Conservation (phyloP, 306 rosid genomes). For the Gastrolobium villosum region DNA sequence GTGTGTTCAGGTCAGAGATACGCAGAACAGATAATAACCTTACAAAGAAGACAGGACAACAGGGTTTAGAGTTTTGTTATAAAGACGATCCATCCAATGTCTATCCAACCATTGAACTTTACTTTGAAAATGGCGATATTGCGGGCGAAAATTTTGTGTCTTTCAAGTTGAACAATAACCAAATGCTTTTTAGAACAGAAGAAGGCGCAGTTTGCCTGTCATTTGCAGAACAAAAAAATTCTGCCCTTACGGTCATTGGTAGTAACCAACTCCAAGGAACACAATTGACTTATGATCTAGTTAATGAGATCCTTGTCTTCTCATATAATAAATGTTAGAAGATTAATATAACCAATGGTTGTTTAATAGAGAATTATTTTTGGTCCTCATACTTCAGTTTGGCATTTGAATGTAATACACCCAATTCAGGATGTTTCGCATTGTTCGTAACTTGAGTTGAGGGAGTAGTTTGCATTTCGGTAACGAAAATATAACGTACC, state of each 20-base stretch:
- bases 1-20: slow-evolving; percentile 46
- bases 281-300: slow-evolving; percentile 32
- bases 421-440: neutral
- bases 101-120: slow-evolving; percentile 48
- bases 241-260: slow-evolving; percentile 53
- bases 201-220: slow-evolving; percentile 44
- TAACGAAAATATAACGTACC: neutral
- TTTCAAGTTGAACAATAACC: slow-evolving; percentile 34
- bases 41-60: neutral
- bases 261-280: slow-evolving; percentile 52
- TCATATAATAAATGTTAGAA: slow-evolving; percentile 40
- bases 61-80: slow-evolving; percentile 54
- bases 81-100: slow-evolving; percentile 39
- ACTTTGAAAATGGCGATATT: slow-evolving; percentile 50
- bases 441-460: neutral
- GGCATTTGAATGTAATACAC: neutral
- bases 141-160: slow-evolving; percentile 43
- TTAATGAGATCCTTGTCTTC: slow-evolving; percentile 44
- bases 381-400: neutral
- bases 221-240: slow-evolving; percentile 40
- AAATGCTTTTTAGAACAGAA: neutral
- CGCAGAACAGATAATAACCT: slow-evolving; percentile 20
- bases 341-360: neutral
- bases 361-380: neutral
- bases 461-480: neutral